Percentiles rank a stretch among this genome's conserved stretches.
Conservation (phyloP, 2,329 filamentous ascomycete species). For the Diaporthe eres region DNA sequence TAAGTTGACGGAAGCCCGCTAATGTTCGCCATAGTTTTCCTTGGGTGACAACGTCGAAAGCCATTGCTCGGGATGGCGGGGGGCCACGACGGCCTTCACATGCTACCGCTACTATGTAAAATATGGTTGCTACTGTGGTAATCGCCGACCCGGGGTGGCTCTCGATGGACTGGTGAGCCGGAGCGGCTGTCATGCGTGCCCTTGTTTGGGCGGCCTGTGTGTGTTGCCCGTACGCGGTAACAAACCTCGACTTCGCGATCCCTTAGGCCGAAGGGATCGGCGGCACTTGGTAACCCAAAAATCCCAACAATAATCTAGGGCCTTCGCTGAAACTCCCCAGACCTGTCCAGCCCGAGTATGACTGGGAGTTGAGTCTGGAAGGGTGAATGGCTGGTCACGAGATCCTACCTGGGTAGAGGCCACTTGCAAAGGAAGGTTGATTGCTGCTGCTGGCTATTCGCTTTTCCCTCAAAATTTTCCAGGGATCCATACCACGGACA, state of each 20-base stretch:
- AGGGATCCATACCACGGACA: not conserved
- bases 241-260: not conserved
- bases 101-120: not conserved
- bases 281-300: not conserved
- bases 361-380: not conserved
- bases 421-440: not conserved
- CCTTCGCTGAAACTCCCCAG: not conserved
- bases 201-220: not conserved
- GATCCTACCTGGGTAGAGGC: not conserved
- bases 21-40: slow-evolving; percentile 25
- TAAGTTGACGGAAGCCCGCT: slow-evolving; percentile 25
- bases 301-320: slow-evolving; percentile 17
- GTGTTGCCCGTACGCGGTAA: no score
- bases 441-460: slow-evolving; percentile 5
- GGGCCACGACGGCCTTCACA: slow-evolving; percentile 14
- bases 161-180: slow-evolving; percentile 12
- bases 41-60: slow-evolving; percentile 25
- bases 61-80: slow-evolving; percentile 18
- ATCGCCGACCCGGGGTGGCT: not conserved
- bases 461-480: slow-evolving; percentile 1
- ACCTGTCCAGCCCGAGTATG: not conserved
- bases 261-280: slow-evolving; percentile 25
- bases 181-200: slow-evolving; percentile 1
- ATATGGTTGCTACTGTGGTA: slow-evolving; percentile 1
- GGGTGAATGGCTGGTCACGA: not conserved